Evolutionary conservation across 331 rosid genomes (phyloP), one percentile per base, ranked within the genome.

Genomic region (Malus hybrid): DNA sequence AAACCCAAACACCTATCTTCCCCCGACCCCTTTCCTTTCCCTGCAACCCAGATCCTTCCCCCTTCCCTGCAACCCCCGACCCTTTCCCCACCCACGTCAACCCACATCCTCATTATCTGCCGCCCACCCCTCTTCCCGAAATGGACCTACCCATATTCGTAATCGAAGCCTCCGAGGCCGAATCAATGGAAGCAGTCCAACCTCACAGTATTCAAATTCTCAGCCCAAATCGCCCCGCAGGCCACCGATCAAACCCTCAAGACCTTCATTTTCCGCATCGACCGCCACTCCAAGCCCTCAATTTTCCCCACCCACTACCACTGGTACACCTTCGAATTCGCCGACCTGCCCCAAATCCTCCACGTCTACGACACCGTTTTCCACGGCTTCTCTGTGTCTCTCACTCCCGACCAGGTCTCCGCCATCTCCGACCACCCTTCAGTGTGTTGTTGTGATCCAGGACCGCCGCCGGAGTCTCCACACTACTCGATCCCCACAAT

Each of bases 401-500:
- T 93, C 75, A 75, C 83, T 24, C 68, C 68, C 1, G 76, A 82
- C 3, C 90, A 86, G 71, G 93, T 32, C 1, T 74, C 80, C 10
- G 30, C 90, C 48, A 44, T 90, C 34, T 12, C 84, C 19, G 18
- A 75, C 3, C 90, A 93, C 75, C 88, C 96, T 5, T 88, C 97
- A 0, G 85, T 91, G 6, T 93, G 24, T 91, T 32, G 93, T 96
- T 8, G 91, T 88, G 1, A 85, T 91, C 53, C 82, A 89, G 74
- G 98, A 93, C 69, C 90, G 88, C 6, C 90, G 91, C 70, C 94
- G 97, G 3, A 76, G 80, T 1, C 93, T 93, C 46, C 98, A 93
- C 83, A 93, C 98, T 26, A 93, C 98, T 10, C 98, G 98, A 76
- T 91, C 98, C 20, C 98, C 98, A 2, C 98, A 93, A 78, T 93